Base-by-base conservation (phyloP, 2,329 filamentous ascomycete genomes). In the Trichophyton rubrum region DNA sequence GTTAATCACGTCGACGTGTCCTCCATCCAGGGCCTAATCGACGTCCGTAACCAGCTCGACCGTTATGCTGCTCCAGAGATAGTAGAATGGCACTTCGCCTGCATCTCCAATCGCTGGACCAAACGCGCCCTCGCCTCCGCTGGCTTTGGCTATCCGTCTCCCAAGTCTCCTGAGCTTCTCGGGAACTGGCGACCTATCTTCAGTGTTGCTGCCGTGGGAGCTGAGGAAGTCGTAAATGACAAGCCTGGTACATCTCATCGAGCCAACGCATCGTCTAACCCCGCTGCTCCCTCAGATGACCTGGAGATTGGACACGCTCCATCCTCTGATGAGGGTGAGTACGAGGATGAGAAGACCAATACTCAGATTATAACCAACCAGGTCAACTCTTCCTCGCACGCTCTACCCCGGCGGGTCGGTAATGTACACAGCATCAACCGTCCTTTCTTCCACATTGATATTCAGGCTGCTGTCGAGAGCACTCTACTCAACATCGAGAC, bases 1-100 rank as follows among this genome's bases (percentile, higher is more conserved):
- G 78, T 83, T 53, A 81, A 82, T 67, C 75, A 79, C 53, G 73
- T 83, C 47, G 82, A 84, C 64, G 78, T 82, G 6, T 83, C 81
- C 0, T 77, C 78, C 3, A 73, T 82, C 0, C 80, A 84, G 66
- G 74, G 75, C 1, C 70, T 84, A 22, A 77, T 82, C 45, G 80
- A 83, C 66, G 74, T 80, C 4, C 77, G 80, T 43, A 79, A 79
- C 63, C 77, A 79, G 61, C 73, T 84, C 5, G 80, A 82, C 63
- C 73, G 74, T 20, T 80, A 80, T 60, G 77, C 81, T 3, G 67
- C 69, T 2, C 71, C 72, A 1, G 67, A 64, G 8, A 45, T 66
- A 0, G 73, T 75, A 0, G 71, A 74, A 43, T 76, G 73, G 70
- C 72, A 75, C 58, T 75, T 84, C 68, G 79, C 80, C 33, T 73